Evolutionary conservation across 2,329 filamentous ascomycete genomes (phyloP), one percentile per base, ranked within the genome.

Genomic region (Tolypocladium ophioglossoides): DNA sequence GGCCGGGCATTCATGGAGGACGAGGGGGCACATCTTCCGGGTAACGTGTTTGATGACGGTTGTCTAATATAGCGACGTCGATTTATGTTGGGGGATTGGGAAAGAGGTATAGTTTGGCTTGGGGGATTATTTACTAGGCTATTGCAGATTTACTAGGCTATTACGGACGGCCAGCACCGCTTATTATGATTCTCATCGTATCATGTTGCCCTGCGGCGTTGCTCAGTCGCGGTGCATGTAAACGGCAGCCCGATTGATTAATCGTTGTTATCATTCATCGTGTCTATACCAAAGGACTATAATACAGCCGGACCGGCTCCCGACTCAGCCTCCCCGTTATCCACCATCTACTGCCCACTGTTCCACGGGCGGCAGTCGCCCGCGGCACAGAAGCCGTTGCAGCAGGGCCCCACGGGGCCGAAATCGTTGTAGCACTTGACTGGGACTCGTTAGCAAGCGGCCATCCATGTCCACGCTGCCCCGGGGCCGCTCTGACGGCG

Each of bases 321-420:
- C 12, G 10, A 16, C 16, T 34, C 14, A 12, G 34, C 16, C 2
- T 14, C 34, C 7, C 34, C 6, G 14, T 12, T 16, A 14, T 40
- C 37, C 37, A 18, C 8, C 30, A 9, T 7, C 30, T 30, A 30
- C 16, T 52, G 57, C 39, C 46, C 61, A 54, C 56, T 57, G 48
- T 64, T 58, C 62, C 62, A 76, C 4, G 73, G 69, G 24, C 71
- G 66, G 61, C 73, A 77, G 52, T 65, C 66, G 34, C 66, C 67
- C 4, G 69, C 73, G 3, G 71, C 70, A 53, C 74, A 76, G 58
- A 68, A 71, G 6, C 73, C 73, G 24, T 68, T 70, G 62, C 73
- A 76, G 66, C 74, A 76, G 32, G 64, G 61, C 1, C 69, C 72
- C 7, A 70, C 61, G 16, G 54, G 63, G 3, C 68, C 70, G 10